Base-by-base conservation (phyloP, 768 basidiomycete genomes). In the Leccinum rimulosum region DNA sequence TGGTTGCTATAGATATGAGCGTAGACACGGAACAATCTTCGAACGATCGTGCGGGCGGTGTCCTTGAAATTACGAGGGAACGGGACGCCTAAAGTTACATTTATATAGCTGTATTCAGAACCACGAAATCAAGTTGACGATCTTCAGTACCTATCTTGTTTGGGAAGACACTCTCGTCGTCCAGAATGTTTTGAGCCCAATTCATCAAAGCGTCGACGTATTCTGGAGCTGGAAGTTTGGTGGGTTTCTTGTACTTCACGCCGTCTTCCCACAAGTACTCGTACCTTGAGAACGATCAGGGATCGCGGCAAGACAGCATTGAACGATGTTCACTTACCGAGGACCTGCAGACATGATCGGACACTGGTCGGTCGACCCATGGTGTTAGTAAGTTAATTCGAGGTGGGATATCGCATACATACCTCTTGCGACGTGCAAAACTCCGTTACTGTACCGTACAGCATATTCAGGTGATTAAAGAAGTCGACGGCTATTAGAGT, bases 191-290 rank as follows among this genome's bases (percentile, higher is more conserved):
- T 73, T 99, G 97, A 6, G 93, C 88, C 97, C 97, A 99, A 73
- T 95, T 97, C 97, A 99, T 99, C 56, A 99, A 79, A 10, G 92
- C 91, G 68, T 99, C 97, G 45, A 98, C 95, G 70, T 99, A 99
- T 60, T 95, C 94, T 0, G 94, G 93, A 3, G 93, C 94, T 1
- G 92, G 83, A n/a, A 96, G 82, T 73, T 95, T 96, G n/a, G 93
- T 92, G 15, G 93, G 93, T 45, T 84, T 85, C 76, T 88, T 93
- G 80, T 87, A 95, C 66, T 84, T 90, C 52, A 84, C 80, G 12
- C 93, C 92, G 64, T 95, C 93, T 71, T 95, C 93, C 93, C 93
- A 96, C 8, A 95, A 83, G 73, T 96, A 96, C 71, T 96, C 93
- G 71, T 93, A 96, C 65, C 93, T 95, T 70, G 10, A 35, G n/a